Evolutionary conservation across 768 basidiomycete species (phyloP), one percentile per base, ranked within the genome.

Genomic region (Peribolospora kevripleyi): DNA sequence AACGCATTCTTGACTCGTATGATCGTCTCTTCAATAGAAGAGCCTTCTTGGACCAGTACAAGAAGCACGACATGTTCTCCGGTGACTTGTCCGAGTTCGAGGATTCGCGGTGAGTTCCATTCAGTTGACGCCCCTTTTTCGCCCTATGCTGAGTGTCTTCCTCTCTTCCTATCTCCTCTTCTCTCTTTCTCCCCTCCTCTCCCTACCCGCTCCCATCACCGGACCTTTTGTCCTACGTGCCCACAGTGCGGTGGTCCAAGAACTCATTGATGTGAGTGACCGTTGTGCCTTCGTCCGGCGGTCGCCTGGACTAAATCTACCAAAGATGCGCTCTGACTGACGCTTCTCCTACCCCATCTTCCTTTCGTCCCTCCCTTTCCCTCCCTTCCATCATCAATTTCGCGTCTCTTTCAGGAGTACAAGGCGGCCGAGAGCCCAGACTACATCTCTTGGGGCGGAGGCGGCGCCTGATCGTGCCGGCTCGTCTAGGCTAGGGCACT

Each of bases 31-130:
- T 79, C 55, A 82, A 79, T 68, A 75, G 85, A 50, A 91, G 91
- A 63, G 93, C 93, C 2, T 97, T 91, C 68, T 67, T 98, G 69
- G 88, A 95, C 55, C 85, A 90, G 65, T 98, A 97, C 72, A 93
- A 91, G 72, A 87, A 86, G 65, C 88, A 95, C 68, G 81, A 82
- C 64, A 80, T 91, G 74, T 98, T 98, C 65, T 81, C 82, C 65
- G 81, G 90, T 65, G 80, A 80, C 2, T 67, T 97, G 60, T 86
- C 90, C 60, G 90, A 97, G 68, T 97, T 98, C 67, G 90, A 97
- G 62, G 87, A 93, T 68, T 83, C 93, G n/a, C 77, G 85, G 87
- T 85, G 63, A 57, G 74, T 59, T 7, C 37, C 38, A 25, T 25
- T 25, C 25, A 25, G 25, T 25, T 25, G 25, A 25, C 25, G 25